Base-by-base conservation (phyloP, 805 yeast genomes). In the Teunomyces aglyptinius region DNA sequence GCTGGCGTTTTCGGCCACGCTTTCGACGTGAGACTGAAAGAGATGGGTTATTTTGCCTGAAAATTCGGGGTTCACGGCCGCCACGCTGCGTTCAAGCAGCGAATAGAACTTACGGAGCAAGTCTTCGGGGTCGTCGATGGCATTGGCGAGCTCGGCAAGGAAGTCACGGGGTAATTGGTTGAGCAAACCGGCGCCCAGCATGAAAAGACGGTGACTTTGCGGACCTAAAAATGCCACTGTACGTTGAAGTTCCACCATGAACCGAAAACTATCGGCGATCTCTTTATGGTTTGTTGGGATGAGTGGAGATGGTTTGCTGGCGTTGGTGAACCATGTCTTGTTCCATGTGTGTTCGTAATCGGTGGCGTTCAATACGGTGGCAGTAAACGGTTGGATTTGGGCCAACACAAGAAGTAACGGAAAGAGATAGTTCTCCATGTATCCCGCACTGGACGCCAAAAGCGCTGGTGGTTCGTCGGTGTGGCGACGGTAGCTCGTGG, bases 401-500 rank as follows among this genome's bases (percentile, higher is more conserved):
- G 68, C 53, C 34, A 64, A 50, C n/a, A 68, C 59, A 18, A 53
- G 44, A 3, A 69, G 39, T 6, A 69, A 33, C 4, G 75, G 69
- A 3, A 63, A 50, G 46, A 67, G 47, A 48, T 56, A 60, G 49
- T 63, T 63, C 43, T 61, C 63, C 41, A 60, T 47, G 41, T 45
- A 45, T 10, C 47, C 43, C 15, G 53, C 50, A 6, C 38, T 38
- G 13, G 40, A 33, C 3, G 53, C 51, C n/a, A 63, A 49, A 1
- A 63, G 41, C 2, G 51, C 55, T 1, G 67, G 61, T 1, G 49
- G 49, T 10, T 28, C 31, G 26, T 19, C 15, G 8, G 63, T 52
- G 18, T 60, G 56, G 13, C 72, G 73, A 5, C 68, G 58, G 19
- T 66, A 68, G 11, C 57, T 51, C 4, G 72, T 67, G 44, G 68